Evolutionary conservation across 768 basidiomycete genomes (phyloP).

Genomic region (Flagelloscypha sp.): DNA sequence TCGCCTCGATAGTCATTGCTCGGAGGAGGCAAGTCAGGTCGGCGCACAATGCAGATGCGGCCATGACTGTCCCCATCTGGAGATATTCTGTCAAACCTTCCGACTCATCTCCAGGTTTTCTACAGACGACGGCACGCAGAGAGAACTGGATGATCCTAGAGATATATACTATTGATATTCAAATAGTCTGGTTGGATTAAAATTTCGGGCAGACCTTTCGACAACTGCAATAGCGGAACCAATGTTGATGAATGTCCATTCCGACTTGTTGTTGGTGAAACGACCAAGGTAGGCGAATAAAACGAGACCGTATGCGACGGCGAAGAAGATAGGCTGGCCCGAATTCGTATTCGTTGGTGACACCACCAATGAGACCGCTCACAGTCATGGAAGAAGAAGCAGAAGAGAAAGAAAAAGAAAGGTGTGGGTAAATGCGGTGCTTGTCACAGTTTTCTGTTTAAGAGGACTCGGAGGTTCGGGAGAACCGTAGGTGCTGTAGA

Average conservation of each 20-base stretch:
- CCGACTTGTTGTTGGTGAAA: slow-evolving; percentile 3
- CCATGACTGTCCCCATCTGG: slow-evolving; percentile 24
- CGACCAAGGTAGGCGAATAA: slow-evolving; percentile 9
- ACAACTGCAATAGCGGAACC: slow-evolving; percentile 7
- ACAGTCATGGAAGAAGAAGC: too few relatives aligned
- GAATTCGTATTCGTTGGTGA: slow-evolving; percentile 10
- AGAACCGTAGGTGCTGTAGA: too few relatives aligned
- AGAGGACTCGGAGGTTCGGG: too few relatives aligned
- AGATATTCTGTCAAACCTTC: slow-evolving; percentile 20
- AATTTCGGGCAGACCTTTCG: slow-evolving; percentile 11
- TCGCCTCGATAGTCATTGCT: too few relatives aligned
- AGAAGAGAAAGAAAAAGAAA: slow-evolving; percentile 3
- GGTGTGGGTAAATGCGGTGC: neutral
- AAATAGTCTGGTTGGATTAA: neutral
- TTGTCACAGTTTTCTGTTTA: too few relatives aligned
- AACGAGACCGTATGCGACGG: slow-evolving; percentile 10
- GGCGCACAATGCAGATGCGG: too few relatives aligned
- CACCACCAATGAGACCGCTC: too few relatives aligned
- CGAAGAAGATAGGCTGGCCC: slow-evolving; percentile 13
- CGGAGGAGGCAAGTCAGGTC: too few relatives aligned
- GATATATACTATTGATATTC: too few relatives aligned
- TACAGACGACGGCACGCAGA: slow-evolving; percentile 15
- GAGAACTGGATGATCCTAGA: slow-evolving; percentile 15
- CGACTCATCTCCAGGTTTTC: slow-evolving; percentile 11
- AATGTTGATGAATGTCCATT: slow-evolving; percentile 6